phyloP scores from a whole-genome alignment of 1,284 basidiomycete species.

The Sporisorium graminicola region DNA sequence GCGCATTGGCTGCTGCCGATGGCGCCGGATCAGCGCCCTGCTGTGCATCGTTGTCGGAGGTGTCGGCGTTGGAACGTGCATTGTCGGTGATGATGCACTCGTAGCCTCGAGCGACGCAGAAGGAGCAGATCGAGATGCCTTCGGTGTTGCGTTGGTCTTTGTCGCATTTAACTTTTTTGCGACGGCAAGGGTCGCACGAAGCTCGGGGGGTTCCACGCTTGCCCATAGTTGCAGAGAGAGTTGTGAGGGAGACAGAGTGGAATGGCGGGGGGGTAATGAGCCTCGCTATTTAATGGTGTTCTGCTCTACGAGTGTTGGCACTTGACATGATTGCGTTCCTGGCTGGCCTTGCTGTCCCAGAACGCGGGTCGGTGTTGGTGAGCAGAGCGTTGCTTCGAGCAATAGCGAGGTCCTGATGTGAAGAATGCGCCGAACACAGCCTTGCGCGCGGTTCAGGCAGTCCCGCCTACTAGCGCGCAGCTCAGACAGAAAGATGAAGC shows the following conservation, averaged over 20 bases:
- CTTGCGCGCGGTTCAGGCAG: neutral
- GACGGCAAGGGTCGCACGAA: constrained; percentile 55
- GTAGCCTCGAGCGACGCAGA: constrained; percentile 35
- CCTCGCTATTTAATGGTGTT: neutral
- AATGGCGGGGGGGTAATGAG: neutral
- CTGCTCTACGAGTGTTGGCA: neutral
- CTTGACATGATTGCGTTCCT: constrained; percentile 5
- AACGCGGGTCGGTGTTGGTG: neutral
- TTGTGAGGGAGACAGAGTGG: neutral
- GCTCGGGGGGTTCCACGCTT: constrained; percentile 46
- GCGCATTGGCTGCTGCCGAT: constrained; percentile 1
- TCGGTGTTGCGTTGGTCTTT: constrained; percentile 46
- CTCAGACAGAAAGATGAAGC: neutral
- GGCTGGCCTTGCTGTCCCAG: neutral
- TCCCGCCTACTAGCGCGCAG: neutral
- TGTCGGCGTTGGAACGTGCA: constrained; percentile 17
- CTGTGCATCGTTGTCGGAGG: constrained; percentile 10
- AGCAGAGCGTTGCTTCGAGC: neutral
- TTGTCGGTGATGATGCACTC: constrained; percentile 49
- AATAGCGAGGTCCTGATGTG: neutral
- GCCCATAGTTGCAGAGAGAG: constrained; percentile 23
- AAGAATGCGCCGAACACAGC: constrained; percentile 1
- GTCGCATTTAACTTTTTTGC: constrained; percentile 54
- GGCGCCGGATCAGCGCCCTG: neutral
- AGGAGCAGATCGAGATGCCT: constrained; percentile 44